Base-by-base conservation (phyloP, 1,284 basidiomycete species). In the Trichosporon ovoides region DNA sequence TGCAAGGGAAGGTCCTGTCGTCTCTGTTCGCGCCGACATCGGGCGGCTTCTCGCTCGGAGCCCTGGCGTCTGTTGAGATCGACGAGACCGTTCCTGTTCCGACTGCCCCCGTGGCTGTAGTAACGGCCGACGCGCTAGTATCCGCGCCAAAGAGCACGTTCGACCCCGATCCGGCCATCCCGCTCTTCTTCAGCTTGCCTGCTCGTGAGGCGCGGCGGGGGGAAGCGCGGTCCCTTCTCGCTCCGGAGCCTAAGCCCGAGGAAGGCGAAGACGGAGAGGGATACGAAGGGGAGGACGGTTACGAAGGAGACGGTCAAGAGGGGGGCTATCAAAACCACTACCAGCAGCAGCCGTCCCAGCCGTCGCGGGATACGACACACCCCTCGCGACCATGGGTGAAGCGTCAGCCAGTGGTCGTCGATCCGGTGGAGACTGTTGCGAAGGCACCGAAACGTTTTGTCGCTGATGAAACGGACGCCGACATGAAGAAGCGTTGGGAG, bases 401-500 rank as follows among this genome's bases (percentile, higher is more conserved):
- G 38, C 43, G 43, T 2, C 14, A 19, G 12, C 20, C 51, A 5
- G 20, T 38, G 12, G 38, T 38, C 43, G 49, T 53, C 10, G 38
- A 40, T 35, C 52, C 52, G 12, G 24, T 22, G 38, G 34, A 31
- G 9, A 20, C 28, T 7, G 46, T 48, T 2, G 55, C 34, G 56
- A 65, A 61, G 43, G 33, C 82, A 84, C 52, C 38, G 66, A 48
- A 48, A n/a, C 43, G 64, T 2, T 73, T 71, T 56, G 68, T 57
- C 55, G 56, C 61, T 18, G 63, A 63, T n/a, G 66, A 64, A 49
- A 68, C 60, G 3, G 72, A 74, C 46, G 71, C 68, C 31, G 83
- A 83, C 63, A 87, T 90, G 64, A 80, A 81, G 56, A 80, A 80
- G 66, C 77, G 81, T 43, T 93, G 90, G 90, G 86, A 90, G 69